A percentile compares a stretch with the other conserved stretches of the same genome.
Conservation (phyloP, 495 filamentous ascomycete species). For the Arthonia radiata region DNA sequence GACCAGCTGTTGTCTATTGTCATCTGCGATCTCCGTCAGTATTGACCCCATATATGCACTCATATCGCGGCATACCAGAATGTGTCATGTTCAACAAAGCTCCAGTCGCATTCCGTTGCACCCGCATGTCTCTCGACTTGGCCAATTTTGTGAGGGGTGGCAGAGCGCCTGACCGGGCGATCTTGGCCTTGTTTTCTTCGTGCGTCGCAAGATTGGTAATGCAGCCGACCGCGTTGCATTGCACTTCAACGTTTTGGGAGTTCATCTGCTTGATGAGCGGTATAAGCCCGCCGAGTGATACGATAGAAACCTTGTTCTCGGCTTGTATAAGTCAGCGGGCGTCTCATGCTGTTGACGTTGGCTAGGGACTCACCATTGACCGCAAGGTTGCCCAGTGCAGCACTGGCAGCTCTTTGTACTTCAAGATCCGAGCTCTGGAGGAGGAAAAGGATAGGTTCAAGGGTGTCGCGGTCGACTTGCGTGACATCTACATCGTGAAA, state of each 20-base stretch:
- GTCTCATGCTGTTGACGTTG: not conserved
- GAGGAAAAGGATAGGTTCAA: slow-evolving; percentile 86
- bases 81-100: slow-evolving; percentile 97
- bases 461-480: slow-evolving; percentile 80
- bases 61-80: slow-evolving; percentile 40
- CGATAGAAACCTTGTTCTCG: slow-evolving; percentile 93
- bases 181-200: slow-evolving; percentile 97
- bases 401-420: slow-evolving; percentile 89
- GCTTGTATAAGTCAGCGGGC: slow-evolving; percentile 35
- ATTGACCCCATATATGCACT: not conserved
- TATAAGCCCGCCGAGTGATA: slow-evolving; percentile 65
- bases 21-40: slow-evolving; percentile 44
- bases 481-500: slow-evolving; percentile 45
- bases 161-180: slow-evolving; percentile 81
- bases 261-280: slow-evolving; percentile 97
- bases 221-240: slow-evolving; percentile 96
- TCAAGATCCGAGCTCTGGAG: slow-evolving; percentile 90
- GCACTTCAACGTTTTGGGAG: slow-evolving; percentile 94
- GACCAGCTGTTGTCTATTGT: slow-evolving; percentile 90
- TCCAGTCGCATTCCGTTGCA: slow-evolving; percentile 91
- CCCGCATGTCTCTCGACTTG: slow-evolving; percentile 95
- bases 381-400: slow-evolving; percentile 83
- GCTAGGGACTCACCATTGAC: slow-evolving; percentile 54
- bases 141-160: slow-evolving; percentile 74
- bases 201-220: slow-evolving; percentile 96